phyloP scores from a whole-genome alignment of 1,284 basidiomycete genomes.

The Boletus mariae region DNA sequence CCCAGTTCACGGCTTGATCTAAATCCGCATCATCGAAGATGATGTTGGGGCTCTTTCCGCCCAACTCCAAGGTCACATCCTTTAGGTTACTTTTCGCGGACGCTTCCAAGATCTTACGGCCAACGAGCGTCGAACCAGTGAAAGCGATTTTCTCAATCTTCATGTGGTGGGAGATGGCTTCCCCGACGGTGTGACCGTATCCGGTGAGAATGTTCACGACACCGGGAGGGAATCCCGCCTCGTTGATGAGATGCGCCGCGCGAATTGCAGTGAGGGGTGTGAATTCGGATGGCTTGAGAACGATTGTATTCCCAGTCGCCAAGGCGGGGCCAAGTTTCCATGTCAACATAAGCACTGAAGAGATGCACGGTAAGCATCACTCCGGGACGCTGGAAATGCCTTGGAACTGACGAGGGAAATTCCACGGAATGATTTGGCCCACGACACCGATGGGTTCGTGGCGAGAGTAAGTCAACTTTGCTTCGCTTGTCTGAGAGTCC shows the following conservation, averaged over 20 bases:
- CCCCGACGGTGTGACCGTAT: constrained; percentile 66
- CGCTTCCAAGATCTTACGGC: constrained; percentile 81
- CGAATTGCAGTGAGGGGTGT: constrained; percentile 81
- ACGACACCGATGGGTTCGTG: constrained; percentile 95
- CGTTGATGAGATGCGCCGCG: constrained; percentile 44
- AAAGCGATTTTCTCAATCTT: constrained; percentile 71
- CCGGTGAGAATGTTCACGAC: constrained; percentile 70
- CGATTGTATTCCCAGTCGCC: constrained; percentile 78
- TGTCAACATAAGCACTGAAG: constrained; percentile 63
- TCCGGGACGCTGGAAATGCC: background rate
- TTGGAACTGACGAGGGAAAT: constrained; percentile 52
- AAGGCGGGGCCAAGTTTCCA: constrained; percentile 88
- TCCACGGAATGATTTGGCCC: constrained; percentile 83
- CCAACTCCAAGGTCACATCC: constrained; percentile 87
- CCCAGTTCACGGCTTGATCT: constrained; percentile 79
- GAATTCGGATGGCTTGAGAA: constrained; percentile 89
- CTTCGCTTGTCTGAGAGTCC: constrained; percentile 50
- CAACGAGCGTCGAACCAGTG: constrained; percentile 77
- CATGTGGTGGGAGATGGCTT: constrained; percentile 63
- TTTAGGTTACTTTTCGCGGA: constrained; percentile 86
- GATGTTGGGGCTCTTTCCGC: constrained; percentile 86
- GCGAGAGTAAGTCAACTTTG: constrained; percentile 75
- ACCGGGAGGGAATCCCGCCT: constrained; percentile 66
- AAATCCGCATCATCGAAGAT: constrained; percentile 72
- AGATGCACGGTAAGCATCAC: background rate